Base-by-base conservation (phyloP, 305 asterid genomes). In the Solanum hybrid region DNA sequence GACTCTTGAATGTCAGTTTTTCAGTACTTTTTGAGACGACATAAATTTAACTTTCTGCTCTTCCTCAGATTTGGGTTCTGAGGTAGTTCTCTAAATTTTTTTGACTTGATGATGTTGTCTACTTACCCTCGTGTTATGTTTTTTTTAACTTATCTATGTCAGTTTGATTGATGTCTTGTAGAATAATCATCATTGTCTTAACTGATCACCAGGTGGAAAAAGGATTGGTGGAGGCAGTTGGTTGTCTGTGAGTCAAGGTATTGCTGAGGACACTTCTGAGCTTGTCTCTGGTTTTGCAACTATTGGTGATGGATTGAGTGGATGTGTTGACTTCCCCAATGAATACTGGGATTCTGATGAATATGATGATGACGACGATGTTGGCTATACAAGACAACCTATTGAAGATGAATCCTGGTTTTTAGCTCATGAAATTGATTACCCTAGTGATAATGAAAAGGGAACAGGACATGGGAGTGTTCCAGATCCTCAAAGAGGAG, bases 311-410 rank as follows among this genome's bases (percentile, higher is more conserved):
- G 96, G 94, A 83, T 91, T 96, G 94, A 96, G 95, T 92, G 98
- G 94, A 92, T 91, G 93, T 90, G 93, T 94, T 87, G 96, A 94
- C 91, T 95, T 93, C 92, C 96, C 97, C 35, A 96, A 95, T 88
- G 97, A 96, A 81, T 96, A 95, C 89, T 96, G 98, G 98, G 98
- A 96, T 87, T 96, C 98, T 11, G 98, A 96, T 91, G 97, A 96
- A 91, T 96, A 95, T 88, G 97, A 95, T 78, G 98, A 95, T 33
- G 98, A 96, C 29, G 98, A 96, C 3, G 98, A 96, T 90, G 95
- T 94, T 36, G 98, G 98, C 88, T 96, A 95, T 89, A 95, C 91
- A 92, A 94, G 97, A 86, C 98, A 96, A 91, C 98, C 98, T 90
- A 96, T 96, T 71, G 98, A 96, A 93, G 98, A 96, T 51, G 98